Evolutionary conservation across 345 rosid species (phyloP), one percentile per base, ranked within the genome.

Genomic region (Carallia pectinifolia): DNA sequence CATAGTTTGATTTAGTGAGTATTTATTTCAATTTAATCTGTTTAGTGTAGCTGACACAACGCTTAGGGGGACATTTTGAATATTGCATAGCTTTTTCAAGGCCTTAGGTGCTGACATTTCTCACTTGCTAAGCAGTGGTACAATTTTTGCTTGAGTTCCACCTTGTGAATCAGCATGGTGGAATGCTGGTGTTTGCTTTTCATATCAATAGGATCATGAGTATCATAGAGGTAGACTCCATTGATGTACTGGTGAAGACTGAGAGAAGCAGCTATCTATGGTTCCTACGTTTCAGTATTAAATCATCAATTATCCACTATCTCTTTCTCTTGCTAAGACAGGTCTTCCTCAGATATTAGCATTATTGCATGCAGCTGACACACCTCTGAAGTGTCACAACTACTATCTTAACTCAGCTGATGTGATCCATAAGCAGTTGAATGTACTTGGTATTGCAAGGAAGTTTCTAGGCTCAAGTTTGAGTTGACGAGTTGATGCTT

Each of bases 61-160:
- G 34, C 34, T 33, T 36, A 55, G 33, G 36, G 44, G 68, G 66
- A 54, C 6, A 39, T 33, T 23, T 64, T 62, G 33, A 37, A 69
- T 8, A 63, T 16, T 47, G 58, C 34, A 64, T 55, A 54, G 68
- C 65, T 17, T 53, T 53, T 62, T 67, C 48, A 48, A 47, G 54
- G 67, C 50, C 63, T 52, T 75, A 71, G 70, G 54, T 48, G 37
- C 59, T 61, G 68, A 60, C 62, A 34, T 77, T 61, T 62, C 67
- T 55, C 58, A 10, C 77, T 77, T 68, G 67, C 64, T 65, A 64
- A 58, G 66, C 27, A 65, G 53, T 53, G 70, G 36, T 71, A 72
- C 65, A 78, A 70, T 79, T 81, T 74, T 78, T 63, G 65, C 70
- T 65, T 33, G 72, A 68, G 65, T 72, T 66, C 64, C 44, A 62